Conservation (phyloP, 78 protist genomes). For the Cavenderia fasciculata region DNA sequence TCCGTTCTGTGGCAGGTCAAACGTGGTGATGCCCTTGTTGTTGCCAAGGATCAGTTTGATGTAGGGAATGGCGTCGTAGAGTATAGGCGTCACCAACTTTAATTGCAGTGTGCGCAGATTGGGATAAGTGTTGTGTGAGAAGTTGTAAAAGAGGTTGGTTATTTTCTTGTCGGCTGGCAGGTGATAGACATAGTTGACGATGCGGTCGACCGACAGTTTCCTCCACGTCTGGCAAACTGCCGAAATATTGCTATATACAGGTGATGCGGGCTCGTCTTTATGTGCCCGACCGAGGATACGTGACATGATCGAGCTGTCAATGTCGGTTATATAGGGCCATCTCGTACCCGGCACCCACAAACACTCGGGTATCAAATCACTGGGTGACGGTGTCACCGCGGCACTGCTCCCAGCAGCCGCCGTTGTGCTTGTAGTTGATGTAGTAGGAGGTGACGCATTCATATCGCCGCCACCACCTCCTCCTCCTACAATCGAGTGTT, state of each 20-base stretch:
- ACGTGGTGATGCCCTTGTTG: constrained; percentile 9
- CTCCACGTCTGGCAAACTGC: constrained; percentile 42
- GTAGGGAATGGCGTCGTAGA: constrained; percentile 43
- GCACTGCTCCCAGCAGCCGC: too few relatives aligned
- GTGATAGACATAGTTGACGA: constrained; percentile 31
- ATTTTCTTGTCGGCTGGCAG: constrained; percentile 48
- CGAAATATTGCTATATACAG: constrained; percentile 4
- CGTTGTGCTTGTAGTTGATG: too few relatives aligned
- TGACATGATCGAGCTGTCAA: constrained; percentile 12
- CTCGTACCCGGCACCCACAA: constrained; percentile 51
- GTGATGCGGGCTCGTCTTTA: constrained; percentile 53
- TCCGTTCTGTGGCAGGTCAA: constrained; percentile 67
- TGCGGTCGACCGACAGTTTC: constrained; percentile 4
- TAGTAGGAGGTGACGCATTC: too few relatives aligned
- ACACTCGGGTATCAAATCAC: constrained; percentile 20
- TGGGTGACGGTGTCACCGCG: background rate
- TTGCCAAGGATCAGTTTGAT: constrained; percentile 20
- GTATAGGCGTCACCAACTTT: constrained; percentile 53
- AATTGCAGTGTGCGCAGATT: constrained; percentile 22
- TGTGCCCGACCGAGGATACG: constrained; percentile 53
- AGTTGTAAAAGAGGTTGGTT: constrained; percentile 30
- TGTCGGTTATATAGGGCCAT: constrained; percentile 31
- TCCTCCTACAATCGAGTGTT: too few relatives aligned
- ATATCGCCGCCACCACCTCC: too few relatives aligned
- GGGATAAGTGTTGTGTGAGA: constrained; percentile 40